Conservation (phyloP, 2,329 filamentous ascomycete species). For the Penicillium hesseltinei region DNA sequence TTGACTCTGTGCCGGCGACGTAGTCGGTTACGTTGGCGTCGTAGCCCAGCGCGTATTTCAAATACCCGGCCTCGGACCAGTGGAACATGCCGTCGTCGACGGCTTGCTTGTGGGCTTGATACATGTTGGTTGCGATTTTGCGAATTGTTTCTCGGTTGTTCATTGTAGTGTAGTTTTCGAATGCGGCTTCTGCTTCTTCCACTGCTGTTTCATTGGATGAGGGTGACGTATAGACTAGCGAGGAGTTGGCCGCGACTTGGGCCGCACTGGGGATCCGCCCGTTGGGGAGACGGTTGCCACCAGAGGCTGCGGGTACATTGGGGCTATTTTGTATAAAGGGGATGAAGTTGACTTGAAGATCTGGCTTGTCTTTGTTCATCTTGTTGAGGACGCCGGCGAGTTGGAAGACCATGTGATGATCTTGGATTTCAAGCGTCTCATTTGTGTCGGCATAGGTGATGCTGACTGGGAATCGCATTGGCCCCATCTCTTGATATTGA, state of each 20-base stretch:
- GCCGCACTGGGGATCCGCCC: conserved; percentile 55
- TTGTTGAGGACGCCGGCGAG: conserved; percentile 43
- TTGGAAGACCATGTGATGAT: conserved; percentile 47
- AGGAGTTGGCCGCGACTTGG: conserved; percentile 47
- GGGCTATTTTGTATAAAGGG: conserved; percentile 42
- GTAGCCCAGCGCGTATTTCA: conserved; percentile 58
- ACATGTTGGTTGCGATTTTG: conserved; percentile 38
- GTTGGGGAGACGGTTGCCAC: conserved; percentile 48
- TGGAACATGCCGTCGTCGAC: conserved; percentile 58
- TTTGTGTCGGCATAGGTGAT: conserved; percentile 44
- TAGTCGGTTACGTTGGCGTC: conserved; percentile 57
- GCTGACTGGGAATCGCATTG: conserved; percentile 46
- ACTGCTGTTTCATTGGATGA: conserved; percentile 37
- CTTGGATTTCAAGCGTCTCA: conserved; percentile 43
- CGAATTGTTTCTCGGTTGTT: conserved; percentile 26
- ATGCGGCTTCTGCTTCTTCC: conserved; percentile 40
- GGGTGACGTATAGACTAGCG: conserved; percentile 38
- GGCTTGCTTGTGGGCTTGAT: conserved; percentile 54
- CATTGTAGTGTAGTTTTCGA: conserved; percentile 36
- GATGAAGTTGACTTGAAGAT: conserved; percentile 44
- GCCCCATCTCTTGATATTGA: conserved; percentile 45
- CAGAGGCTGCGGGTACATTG: conserved; percentile 55
- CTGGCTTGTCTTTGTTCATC: conserved; percentile 38
- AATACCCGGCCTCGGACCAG: conserved; percentile 64
- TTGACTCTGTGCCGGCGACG: conserved; percentile 44